Conservation (phyloP, 352 stramenopile species). For the Phytophthora cryptogea region DNA sequence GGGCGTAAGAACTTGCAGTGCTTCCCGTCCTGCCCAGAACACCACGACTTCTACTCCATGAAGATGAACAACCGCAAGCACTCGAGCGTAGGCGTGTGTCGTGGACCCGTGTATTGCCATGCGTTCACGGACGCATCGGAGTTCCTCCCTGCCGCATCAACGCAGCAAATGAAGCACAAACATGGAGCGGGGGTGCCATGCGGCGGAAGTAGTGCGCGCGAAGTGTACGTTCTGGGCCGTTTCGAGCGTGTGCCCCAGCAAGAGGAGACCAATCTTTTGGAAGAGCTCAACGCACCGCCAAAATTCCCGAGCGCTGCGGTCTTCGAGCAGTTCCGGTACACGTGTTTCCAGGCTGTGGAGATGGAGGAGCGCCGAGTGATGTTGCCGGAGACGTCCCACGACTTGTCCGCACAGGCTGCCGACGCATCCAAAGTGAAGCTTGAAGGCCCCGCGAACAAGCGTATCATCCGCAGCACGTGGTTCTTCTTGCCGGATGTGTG, state of each 20-base stretch:
- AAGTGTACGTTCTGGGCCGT: conserved; percentile 76
- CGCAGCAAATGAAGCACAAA: conserved; percentile 71
- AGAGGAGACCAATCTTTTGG: conserved; percentile 52
- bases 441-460: conserved; percentile 10
- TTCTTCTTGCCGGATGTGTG: conserved; percentile 88
- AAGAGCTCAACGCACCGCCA: conserved; percentile 48
- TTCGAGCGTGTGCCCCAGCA: conserved; percentile 82
- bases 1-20: conserved; percentile 91
- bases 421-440: conserved; percentile 4
- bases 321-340: conserved; percentile 81
- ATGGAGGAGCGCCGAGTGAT: conserved; percentile 71
- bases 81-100: conserved; percentile 81
- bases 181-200: conserved; percentile 40
- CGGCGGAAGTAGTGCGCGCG: conserved; percentile 46
- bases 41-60: conserved; percentile 91
- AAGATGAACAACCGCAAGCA: conserved; percentile 91
- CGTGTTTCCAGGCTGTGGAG: conserved; percentile 81
- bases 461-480: conserved; percentile 70
- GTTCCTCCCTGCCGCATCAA: conserved; percentile 27
- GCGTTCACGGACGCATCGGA: conserved; percentile 46
- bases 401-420: not conserved
- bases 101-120: conserved; percentile 79
- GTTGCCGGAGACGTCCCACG: conserved; percentile 22
- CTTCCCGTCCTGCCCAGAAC: conserved; percentile 85
- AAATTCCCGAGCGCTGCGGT: conserved; percentile 44